phyloP scores from a whole-genome alignment of 495 filamentous ascomycete species.

The Talaromyces ruber region DNA sequence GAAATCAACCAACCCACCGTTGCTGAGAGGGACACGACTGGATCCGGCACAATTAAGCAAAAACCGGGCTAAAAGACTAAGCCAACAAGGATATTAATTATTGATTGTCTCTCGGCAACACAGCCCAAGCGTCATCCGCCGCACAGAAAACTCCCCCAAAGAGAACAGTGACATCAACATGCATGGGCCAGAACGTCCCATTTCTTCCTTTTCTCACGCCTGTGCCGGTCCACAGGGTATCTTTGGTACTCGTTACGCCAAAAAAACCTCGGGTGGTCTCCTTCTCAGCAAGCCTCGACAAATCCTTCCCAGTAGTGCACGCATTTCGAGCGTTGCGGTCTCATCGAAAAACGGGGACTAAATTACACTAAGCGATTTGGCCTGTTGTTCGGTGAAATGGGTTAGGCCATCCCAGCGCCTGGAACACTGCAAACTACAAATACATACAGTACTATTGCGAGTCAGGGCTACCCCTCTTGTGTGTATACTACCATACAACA shows the following conservation, averaged over 20 bases:
- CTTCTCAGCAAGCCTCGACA: not conserved
- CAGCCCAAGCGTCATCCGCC: not conserved
- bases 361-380: not conserved
- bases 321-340: not conserved
- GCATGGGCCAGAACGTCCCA: conserved; percentile 5
- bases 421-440: not conserved
- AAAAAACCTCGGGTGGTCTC: not conserved
- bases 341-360: not conserved
- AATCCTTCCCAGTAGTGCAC: not conserved
- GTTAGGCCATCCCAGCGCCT: not conserved
- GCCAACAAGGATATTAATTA: not conserved
- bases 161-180: not conserved
- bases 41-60: not conserved
- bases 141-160: not conserved
- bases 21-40: not conserved
- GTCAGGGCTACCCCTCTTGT: not conserved
- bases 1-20: not conserved
- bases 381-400: not conserved
- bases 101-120: not conserved
- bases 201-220: not conserved
- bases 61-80: not conserved
- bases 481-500: not conserved
- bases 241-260: not conserved
- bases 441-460: not conserved
- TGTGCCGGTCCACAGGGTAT: not conserved